phyloP scores from a whole-genome alignment of 768 basidiomycete species.

The Naganishia antarctica region DNA sequence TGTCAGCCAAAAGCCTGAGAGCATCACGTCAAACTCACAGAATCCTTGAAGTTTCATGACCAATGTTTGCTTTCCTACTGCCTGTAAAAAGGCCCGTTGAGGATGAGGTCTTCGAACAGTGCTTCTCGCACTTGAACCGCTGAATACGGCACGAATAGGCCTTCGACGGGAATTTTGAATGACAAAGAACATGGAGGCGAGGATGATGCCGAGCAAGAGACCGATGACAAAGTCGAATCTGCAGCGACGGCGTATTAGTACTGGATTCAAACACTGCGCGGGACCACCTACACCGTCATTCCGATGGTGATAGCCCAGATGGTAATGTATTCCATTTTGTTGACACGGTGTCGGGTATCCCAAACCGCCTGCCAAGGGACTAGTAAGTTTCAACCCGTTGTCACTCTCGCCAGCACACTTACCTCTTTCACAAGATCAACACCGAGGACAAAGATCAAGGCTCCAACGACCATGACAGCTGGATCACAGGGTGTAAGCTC shows the following conservation, averaged over 20 bases:
- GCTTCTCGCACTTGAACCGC: conserved; percentile 77
- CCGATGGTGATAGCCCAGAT: conserved; percentile 56
- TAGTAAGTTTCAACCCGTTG: too few relatives aligned
- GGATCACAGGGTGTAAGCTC: conserved; percentile 14
- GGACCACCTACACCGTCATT: conserved; percentile 61
- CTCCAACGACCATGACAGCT: conserved; percentile 88
- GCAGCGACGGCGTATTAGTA: neutral
- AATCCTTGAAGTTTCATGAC: conserved; percentile 79
- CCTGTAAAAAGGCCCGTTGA: conserved; percentile 84
- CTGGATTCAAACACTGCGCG: conserved; percentile 51
- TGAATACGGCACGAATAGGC: conserved; percentile 77
- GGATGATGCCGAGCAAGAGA: conserved; percentile 82
- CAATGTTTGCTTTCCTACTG: conserved; percentile 84
- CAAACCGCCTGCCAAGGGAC: conserved; percentile 61
- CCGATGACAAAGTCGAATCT: conserved; percentile 83
- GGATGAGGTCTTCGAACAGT: conserved; percentile 83
- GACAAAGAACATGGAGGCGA: conserved; percentile 97
- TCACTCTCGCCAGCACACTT: neutral
- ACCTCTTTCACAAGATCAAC: conserved; percentile 84
- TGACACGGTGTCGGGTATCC: conserved; percentile 88
- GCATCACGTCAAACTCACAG: conserved; percentile 34
- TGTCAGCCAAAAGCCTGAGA: neutral
- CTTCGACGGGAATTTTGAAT: conserved; percentile 80
- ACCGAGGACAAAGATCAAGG: conserved; percentile 88
- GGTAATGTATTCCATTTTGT: conserved; percentile 57